Percentiles rank a stretch among this genome's conserved stretches.
Conservation (phyloP, 2,329 filamentous ascomycete species). For the Cyclaneusma minus region DNA sequence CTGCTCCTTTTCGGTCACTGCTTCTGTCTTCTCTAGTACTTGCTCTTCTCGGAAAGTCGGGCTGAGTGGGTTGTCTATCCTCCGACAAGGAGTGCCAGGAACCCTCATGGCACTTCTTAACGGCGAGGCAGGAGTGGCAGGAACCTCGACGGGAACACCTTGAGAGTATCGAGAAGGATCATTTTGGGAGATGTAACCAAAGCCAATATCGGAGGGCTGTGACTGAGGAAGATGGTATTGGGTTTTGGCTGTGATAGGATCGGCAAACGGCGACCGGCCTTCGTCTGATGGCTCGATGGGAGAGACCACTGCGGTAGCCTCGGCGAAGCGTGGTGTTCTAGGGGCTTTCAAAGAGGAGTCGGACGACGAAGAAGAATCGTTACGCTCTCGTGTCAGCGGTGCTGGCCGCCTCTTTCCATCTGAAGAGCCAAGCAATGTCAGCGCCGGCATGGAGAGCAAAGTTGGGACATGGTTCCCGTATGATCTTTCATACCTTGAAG, state of each 20-base stretch:
- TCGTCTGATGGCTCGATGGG: slow-evolving; percentile 43
- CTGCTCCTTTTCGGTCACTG: slow-evolving; percentile 71
- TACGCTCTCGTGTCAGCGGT: slow-evolving; percentile 16
- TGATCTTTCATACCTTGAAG: slow-evolving; percentile 6
- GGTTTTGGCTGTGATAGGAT: slow-evolving; percentile 31
- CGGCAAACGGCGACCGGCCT: slow-evolving; percentile 38
- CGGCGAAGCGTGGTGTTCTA: slow-evolving; percentile 64
- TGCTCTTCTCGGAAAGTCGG: slow-evolving; percentile 87
- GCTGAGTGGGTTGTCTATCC: slow-evolving; percentile 64
- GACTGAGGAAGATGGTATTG: slow-evolving; percentile 41
- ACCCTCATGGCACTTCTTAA: slow-evolving; percentile 84
- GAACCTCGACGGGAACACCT: slow-evolving; percentile 33
- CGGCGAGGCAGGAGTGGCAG: slow-evolving; percentile 57
- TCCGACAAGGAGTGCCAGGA: slow-evolving; percentile 64
- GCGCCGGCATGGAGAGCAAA: slow-evolving; percentile 6
- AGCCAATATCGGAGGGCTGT: slow-evolving; percentile 76
- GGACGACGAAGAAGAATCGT: slow-evolving; percentile 22
- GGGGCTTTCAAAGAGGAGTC: slow-evolving; percentile 39
- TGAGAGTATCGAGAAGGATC: slow-evolving; percentile 33
- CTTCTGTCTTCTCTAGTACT: slow-evolving; percentile 71
- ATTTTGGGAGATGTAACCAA: slow-evolving; percentile 66
- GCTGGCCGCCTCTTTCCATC: slow-evolving; percentile 15
- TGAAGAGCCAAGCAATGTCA: slow-evolving; percentile 5
- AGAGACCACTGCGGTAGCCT: slow-evolving; percentile 66
- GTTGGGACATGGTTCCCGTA: slow-evolving; percentile 4